Percentiles rank a stretch among this genome's conserved stretches.
Evolutionary conservation across 2,329 filamentous ascomycete genomes (phyloP).

Genomic region (Herpomyces periplanetae): DNA sequence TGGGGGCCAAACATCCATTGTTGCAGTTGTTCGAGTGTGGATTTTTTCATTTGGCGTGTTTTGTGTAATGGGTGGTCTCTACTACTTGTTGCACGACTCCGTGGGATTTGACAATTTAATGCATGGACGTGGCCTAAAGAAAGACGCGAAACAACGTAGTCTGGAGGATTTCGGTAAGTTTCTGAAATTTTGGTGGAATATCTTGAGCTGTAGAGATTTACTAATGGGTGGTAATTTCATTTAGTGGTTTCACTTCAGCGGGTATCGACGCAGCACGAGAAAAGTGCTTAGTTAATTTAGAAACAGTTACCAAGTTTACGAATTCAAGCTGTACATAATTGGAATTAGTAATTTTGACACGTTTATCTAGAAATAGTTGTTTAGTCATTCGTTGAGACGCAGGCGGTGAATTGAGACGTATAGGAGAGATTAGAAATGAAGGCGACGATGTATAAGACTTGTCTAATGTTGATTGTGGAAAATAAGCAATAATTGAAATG

Average conservation of each 20-base stretch:
- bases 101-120: constrained; percentile 59
- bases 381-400: too few relatives aligned
- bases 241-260: constrained; percentile 54
- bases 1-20: constrained; percentile 23
- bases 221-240: constrained; percentile 15
- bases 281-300: constrained; percentile 43
- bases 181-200: constrained; percentile 1
- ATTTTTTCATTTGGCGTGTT: constrained; percentile 68
- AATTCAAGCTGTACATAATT: too few relatives aligned
- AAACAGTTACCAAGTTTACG: too few relatives aligned
- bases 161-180: constrained; percentile 58
- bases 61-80: constrained; percentile 35
- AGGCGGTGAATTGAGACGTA: too few relatives aligned
- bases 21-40: constrained; percentile 58
- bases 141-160: constrained; percentile 40
- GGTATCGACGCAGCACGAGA: constrained; percentile 68
- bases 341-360: too few relatives aligned
- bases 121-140: constrained; percentile 54
- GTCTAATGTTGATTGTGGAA: too few relatives aligned
- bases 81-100: constrained; percentile 47
- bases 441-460: too few relatives aligned
- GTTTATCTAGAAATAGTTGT: too few relatives aligned
- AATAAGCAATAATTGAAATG: too few relatives aligned
- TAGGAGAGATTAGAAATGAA: too few relatives aligned
- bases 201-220: constrained; percentile 2